phyloP scores from a whole-genome alignment of 2,329 filamentous ascomycete species.

The Arthroderma sp. region DNA sequence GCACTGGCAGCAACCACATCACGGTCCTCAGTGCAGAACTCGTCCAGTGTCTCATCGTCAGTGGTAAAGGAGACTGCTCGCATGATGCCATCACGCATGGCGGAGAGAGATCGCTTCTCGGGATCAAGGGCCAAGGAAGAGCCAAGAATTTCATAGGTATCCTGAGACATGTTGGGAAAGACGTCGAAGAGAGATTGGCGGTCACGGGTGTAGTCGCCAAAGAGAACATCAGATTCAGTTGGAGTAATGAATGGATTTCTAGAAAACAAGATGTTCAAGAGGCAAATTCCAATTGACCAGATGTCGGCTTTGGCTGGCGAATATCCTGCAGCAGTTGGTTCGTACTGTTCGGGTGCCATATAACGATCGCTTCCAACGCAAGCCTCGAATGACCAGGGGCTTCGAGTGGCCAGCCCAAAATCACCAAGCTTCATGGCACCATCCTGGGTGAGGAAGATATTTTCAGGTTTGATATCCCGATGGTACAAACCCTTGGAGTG shows the following conservation, averaged over 20 bases:
- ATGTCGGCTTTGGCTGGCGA: slow-evolving; percentile 87
- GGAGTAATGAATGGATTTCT: slow-evolving; percentile 91
- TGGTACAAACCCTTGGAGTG: slow-evolving; percentile 87
- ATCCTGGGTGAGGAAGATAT: slow-evolving; percentile 82
- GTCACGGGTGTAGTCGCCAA: slow-evolving; percentile 83
- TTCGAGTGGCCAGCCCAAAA: slow-evolving; percentile 82
- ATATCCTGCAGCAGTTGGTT: slow-evolving; percentile 75
- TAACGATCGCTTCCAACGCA: slow-evolving; percentile 96
- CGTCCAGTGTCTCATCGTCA: slow-evolving; percentile 78
- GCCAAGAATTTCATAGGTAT: slow-evolving; percentile 87
- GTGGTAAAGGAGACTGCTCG: slow-evolving; percentile 85
- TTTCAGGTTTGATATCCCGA: slow-evolving; percentile 98
- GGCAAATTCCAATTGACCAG: slow-evolving; percentile 93
- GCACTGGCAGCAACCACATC: slow-evolving; percentile 64
- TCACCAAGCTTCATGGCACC: slow-evolving; percentile 94
- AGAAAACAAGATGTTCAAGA: slow-evolving; percentile 92
- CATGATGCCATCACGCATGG: slow-evolving; percentile 62
- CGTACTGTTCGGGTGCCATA: slow-evolving; percentile 98
- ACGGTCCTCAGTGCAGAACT: slow-evolving; percentile 77
- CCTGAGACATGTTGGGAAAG: slow-evolving; percentile 96
- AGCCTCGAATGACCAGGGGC: slow-evolving; percentile 80
- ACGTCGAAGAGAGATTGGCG: slow-evolving; percentile 95
- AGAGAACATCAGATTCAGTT: slow-evolving; percentile 79
- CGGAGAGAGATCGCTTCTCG: slow-evolving; percentile 67
- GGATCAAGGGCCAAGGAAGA: slow-evolving; percentile 88